A percentile compares a stretch with the other conserved stretches of the same genome.
phyloP scores from a whole-genome alignment of 1,284 basidiomycete genomes.

The Caloboletus firmus region DNA sequence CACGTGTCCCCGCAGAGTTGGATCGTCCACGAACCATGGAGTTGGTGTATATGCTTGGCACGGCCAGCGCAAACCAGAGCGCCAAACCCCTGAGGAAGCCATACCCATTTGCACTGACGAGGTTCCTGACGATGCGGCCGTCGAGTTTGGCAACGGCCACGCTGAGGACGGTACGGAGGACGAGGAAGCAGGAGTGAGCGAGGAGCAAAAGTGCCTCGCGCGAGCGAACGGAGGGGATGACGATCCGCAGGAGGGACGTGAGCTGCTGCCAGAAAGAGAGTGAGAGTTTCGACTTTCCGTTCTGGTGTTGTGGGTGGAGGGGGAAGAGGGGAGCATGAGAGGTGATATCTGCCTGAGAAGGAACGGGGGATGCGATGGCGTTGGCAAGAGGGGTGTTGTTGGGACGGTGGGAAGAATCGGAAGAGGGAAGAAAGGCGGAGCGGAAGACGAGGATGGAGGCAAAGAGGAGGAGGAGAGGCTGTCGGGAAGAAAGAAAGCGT shows the following conservation, averaged over 20 bases:
- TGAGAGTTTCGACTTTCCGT: slow-evolving; percentile 60
- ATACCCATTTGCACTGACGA: slow-evolving; percentile 83
- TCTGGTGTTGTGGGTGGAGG: slow-evolving; percentile 41
- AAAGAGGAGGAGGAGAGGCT: slow-evolving; percentile 18
- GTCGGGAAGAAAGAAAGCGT: not conserved
- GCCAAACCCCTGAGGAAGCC: slow-evolving; percentile 85
- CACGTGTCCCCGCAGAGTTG: not conserved
- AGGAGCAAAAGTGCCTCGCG: slow-evolving; percentile 79
- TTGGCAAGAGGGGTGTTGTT: not conserved
- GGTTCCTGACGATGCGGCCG: slow-evolving; percentile 85
- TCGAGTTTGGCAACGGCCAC: slow-evolving; percentile 89
- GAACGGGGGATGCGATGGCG: slow-evolving; percentile 39
- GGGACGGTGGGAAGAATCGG: not conserved
- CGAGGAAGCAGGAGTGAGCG: slow-evolving; percentile 85
- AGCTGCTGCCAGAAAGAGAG: slow-evolving; percentile 80
- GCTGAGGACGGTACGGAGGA: slow-evolving; percentile 84
- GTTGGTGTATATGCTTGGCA: slow-evolving; percentile 96
- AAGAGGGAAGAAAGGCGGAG: slow-evolving; percentile 12
- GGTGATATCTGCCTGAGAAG: slow-evolving; percentile 41
- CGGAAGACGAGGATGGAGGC: slow-evolving; percentile 28
- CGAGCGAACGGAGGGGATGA: slow-evolving; percentile 69
- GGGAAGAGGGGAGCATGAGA: slow-evolving; percentile 57
- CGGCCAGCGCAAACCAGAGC: slow-evolving; percentile 87
- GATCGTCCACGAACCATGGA: slow-evolving; percentile 65
- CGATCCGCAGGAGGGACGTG: slow-evolving; percentile 72